A percentile compares a stretch with the other conserved stretches of the same genome.
Evolutionary conservation across 1,284 basidiomycete species (phyloP).

Genomic region (Fomitopsis palustris): DNA sequence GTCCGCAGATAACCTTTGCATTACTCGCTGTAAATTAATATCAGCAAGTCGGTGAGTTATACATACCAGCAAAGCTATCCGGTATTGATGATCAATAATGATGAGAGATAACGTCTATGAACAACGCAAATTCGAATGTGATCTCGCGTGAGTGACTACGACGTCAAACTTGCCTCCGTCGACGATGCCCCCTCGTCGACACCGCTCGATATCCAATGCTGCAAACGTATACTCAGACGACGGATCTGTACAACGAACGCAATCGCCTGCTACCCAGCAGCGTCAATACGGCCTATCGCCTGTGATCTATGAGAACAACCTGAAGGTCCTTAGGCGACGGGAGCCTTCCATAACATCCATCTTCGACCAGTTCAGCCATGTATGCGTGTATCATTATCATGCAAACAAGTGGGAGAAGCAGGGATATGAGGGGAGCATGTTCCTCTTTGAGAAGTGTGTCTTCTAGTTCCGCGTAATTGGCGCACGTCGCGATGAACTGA

Average conservation of each 20-base stretch:
- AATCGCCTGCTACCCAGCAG: slow-evolving; percentile 19
- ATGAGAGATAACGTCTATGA: too few relatives aligned
- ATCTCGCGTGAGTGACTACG: too few relatives aligned
- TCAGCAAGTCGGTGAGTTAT: too few relatives aligned
- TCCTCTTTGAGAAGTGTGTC: slow-evolving; percentile 78
- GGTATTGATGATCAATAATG: too few relatives aligned
- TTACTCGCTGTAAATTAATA: too few relatives aligned
- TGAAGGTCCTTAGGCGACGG: slow-evolving; percentile 78
- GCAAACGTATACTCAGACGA: slow-evolving; percentile 11
- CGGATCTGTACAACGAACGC: slow-evolving; percentile 17
- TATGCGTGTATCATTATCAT: slow-evolving; percentile 74
- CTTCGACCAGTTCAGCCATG: slow-evolving; percentile 83
- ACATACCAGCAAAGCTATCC: too few relatives aligned
- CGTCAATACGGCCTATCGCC: slow-evolving; percentile 22
- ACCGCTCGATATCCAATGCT: slow-evolving; percentile 24
- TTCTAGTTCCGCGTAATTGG: not conserved
- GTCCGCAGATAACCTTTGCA: too few relatives aligned
- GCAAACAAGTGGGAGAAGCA: slow-evolving; percentile 79
- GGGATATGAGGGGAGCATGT: slow-evolving; percentile 86
- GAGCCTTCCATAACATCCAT: slow-evolving; percentile 80
- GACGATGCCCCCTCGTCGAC: slow-evolving; percentile 26
- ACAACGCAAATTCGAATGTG: too few relatives aligned
- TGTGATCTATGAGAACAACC: slow-evolving; percentile 64
- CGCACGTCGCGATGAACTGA: slow-evolving; percentile 3
- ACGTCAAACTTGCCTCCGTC: not conserved